Base-by-base conservation (phyloP, 306 rosid genomes). In the Citrullus mucosospermus region DNA sequence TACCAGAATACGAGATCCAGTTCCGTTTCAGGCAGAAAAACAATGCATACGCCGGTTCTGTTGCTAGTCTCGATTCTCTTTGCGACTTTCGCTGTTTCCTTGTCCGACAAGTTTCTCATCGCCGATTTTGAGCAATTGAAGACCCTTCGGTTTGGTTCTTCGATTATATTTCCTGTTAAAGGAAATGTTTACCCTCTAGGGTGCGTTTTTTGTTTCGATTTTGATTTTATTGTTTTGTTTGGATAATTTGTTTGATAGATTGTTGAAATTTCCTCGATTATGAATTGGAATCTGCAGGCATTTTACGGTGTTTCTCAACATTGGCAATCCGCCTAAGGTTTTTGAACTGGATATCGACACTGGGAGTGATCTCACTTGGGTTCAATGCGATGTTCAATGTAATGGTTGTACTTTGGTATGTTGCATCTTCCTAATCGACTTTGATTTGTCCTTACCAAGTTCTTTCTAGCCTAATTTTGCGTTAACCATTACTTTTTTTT, bases 331-430 rank as follows among this genome's bases (percentile, higher is more conserved):
- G 36, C 88, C 93, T 0, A 92, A 85, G 86, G 10, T 18, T 51
- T 94, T 61, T 20, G 90, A 89, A 6, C 85, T 95, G 34, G 96
- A 95, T 85, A 83, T 95, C 66, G 96, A 94, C 80, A 53, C 96
- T 1, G 98, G 98, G 12, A 95, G 98, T 88, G 97, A 91, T 76
- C 88, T 95, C 82, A 91, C 93, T 38, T 95, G 97, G 97, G 88
- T 95, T 72, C 93, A 92, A 76, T 95, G 97, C 56, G 94, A 93
- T 77, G 95, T 90, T 68, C 89, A 91, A 0, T 94, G 98, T 78
- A 80, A 63, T 10, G 85, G 91, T 44, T 94, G 97, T 86, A 88
- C 95, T 11, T 48, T 32, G 87, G 97, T 90, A 59, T 53, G 78
- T 39, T 48, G 18, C 4, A 66, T 28, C 17, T 12, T 53, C 6